Evolutionary conservation across 306 rosid genomes (phyloP), one percentile per base, ranked within the genome.

Genomic region (Cucumis melo): DNA sequence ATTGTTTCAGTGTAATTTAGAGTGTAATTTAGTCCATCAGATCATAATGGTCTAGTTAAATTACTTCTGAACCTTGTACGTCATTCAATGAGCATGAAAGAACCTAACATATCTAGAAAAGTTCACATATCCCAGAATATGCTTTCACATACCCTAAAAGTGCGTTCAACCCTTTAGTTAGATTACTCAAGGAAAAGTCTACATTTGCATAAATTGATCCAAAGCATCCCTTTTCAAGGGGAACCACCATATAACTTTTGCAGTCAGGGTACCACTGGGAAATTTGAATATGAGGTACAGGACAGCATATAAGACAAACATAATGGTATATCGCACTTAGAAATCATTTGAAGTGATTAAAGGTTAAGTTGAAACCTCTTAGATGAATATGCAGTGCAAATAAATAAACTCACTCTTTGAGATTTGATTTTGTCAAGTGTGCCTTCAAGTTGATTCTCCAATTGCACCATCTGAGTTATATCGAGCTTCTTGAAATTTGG

Each of bases 341-440:
- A 61, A 61, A 29, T 19, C 67, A 61, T 27, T 32, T 62, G 44
- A 39, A n/a, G 73, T 36, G 13, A 38, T 5, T 13, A 39, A 38
- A 34, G 51, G 73, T n/a, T 66, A 41, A 66, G 73, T 66, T 20
- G 39, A 62, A 62, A 38, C 12, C 10, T 65, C 15, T 38, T 36
- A 36, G 73, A 39, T 65, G 29, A 65, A 39, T 32, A 19, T 65
- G 39, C 3, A 1, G 44, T 39, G 10, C 15, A 5, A 38, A 55
- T 15, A 55, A 53, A n/a, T 65, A 5, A 73, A 82, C 70, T 74
- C 65, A 82, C 85, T 82, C 80, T 82, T 53, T 62, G 77, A 41
- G 10, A 27, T 60, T 76, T 75, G 61, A 78, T 76, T 54, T 61
- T 62, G 50, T 68, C 23, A 53, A 82, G 80, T 17, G 77, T 79